phyloP scores from a whole-genome alignment of 805 yeast species.

The Candida silvatica region DNA sequence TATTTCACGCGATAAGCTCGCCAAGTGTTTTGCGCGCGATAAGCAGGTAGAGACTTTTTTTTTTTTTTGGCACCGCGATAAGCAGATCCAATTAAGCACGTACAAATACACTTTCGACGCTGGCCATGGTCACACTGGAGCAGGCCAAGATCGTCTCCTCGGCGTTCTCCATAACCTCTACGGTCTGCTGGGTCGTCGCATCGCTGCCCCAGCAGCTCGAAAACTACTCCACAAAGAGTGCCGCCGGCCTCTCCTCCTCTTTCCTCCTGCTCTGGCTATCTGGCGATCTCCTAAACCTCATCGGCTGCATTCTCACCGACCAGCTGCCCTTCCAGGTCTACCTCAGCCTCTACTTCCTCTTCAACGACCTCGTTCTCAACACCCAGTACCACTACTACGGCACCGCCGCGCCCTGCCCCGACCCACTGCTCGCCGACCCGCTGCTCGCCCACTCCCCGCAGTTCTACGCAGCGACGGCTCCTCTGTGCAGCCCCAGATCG shows the following conservation, averaged over 20 bases:
- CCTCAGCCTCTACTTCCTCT: constrained; percentile 64
- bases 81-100: neutral
- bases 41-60: neutral
- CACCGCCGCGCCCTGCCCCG: too few relatives aligned
- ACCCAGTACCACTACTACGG: constrained; percentile 66
- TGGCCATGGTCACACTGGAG: neutral
- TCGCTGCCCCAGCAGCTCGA: constrained; percentile 28
- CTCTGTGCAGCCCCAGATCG: neutral
- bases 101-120: neutral
- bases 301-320: constrained; percentile 68
- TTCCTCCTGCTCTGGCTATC: constrained; percentile 25
- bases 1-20: too few relatives aligned
- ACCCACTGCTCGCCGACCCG: too few relatives aligned
- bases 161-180: constrained; percentile 19
- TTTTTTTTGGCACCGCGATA: neutral
- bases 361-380: constrained; percentile 59
- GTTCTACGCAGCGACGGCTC: neutral
- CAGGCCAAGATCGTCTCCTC: constrained; percentile 10
- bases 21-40: too few relatives aligned
- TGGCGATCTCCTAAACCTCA: constrained; percentile 28
- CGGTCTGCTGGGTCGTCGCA: constrained; percentile 27
- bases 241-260: constrained; percentile 23
- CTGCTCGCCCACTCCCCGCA: neutral
- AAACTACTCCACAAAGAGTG: constrained; percentile 23
- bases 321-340: constrained; percentile 78